Base-by-base conservation (phyloP, 2,329 filamentous ascomycete species). In the Penicillium sp. region DNA sequence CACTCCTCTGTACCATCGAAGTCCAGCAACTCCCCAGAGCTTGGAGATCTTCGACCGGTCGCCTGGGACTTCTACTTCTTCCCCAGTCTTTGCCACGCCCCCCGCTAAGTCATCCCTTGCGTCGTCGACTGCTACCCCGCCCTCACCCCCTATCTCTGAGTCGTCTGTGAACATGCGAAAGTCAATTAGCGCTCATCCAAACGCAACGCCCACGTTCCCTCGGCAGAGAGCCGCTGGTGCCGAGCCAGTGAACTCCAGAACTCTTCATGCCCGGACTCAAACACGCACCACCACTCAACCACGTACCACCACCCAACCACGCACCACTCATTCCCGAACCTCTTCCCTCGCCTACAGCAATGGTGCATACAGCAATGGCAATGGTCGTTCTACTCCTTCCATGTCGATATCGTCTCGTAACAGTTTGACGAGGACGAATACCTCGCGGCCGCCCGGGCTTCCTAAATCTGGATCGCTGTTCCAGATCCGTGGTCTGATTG, bases 101-200 rank as follows among this genome's bases (percentile, higher is more conserved):
- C 91, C 91, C 13, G 87, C 82, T 59, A 93, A 89, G 74, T 79
- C 83, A 3, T 82, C 79, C 49, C 78, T 81, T 27, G 78, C 84
- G 30, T 86, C 86, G 43, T 85, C 87, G 41, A 78, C 89, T 44
- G 84, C 86, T 27, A 95, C 94, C 42, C 93, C 94, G 35, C 94
- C 94, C 10, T 97, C 94, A 18, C 94, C 94, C 42, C 92, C 93
- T 34, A 88, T 96, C 75, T 97, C 93, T 1, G 94, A 97, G 67
- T 85, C 87, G 16, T 92, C 91, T 11, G 79, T 81, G 14, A 81
- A 83, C 36, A 70, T 83, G 51, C 81, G 76, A 54, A 84, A 80
- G 68, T 74, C 80, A 3, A 80, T 70, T 42, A 67, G 82, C 10
- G 75, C 82, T 8, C 9, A 34, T 9, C 7, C 16, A 7, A 75